Evolutionary conservation across 371 early-diverging fungal species (phyloP), one percentile per base, ranked within the genome.

Genomic region (Dipsacomyces acuminosporus): DNA sequence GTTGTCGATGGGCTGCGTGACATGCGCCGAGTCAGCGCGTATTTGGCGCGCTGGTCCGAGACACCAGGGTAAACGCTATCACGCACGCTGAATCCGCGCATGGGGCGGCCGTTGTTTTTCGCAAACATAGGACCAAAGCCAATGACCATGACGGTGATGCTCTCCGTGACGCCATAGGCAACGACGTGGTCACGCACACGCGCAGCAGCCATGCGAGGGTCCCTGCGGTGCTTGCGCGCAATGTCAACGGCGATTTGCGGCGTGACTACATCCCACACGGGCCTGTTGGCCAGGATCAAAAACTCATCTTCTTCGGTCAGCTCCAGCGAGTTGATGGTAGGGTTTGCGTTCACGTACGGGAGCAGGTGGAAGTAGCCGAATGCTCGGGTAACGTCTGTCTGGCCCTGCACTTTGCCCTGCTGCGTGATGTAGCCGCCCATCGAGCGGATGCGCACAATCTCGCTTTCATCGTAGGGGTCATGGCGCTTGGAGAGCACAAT

Each of bases 241-340:
- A 92, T 82, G 58, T 90, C 93, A 4, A 90, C 88, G 0, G 93
- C 93, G 9, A 82, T 87, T 57, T 87, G 85, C 41, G 87, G 85
- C 7, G 85, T 80, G 71, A 93, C 83, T 17, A 81, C 79, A 43
- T 89, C 84, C 93, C 94, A 94, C 26, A 95, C 74, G 0, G 88
- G 87, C 3, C 77, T 77, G 25, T 85, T 88, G 5, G 90, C 92
- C 78, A 95, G 78, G 44, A 94, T 90, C 5, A 94, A 71, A 71
- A 94, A 91, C 67, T 95, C 96, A 52, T 94, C 96, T 48, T 85
- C 83, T 61, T 86, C 88, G 0, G 83, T 79, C 51, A 94, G 65
- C 22, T 85, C 79, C 13, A 89, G 79, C 11, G 77, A 78, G 14
- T 80, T 78, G 36, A 93, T 85, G 26, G 76, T 86, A 2, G 95